phyloP scores from a whole-genome alignment of 2,329 filamentous ascomycete species.

The Nothophaeocryptopus gaeumannii region DNA sequence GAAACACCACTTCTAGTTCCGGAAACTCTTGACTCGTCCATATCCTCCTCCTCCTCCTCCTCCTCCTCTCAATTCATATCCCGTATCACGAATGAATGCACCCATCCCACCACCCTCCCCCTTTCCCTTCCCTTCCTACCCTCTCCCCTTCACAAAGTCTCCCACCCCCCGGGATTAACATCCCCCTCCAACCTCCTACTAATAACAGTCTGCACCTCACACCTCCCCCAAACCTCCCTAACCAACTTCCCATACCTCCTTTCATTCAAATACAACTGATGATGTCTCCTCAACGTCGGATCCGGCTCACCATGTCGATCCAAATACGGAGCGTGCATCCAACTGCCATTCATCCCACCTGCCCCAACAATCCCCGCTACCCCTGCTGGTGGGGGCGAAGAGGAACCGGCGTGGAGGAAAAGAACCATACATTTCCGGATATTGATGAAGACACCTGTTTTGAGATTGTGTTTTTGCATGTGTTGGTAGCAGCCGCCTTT shows the following conservation, averaged over 20 bases:
- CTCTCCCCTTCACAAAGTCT: conserved; percentile 55
- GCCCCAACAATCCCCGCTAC: conserved; percentile 21
- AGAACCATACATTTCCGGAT: conserved; percentile 93
- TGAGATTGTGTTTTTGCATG: conserved; percentile 81
- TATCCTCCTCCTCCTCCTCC: too few relatives aligned
- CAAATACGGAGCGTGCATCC: conserved; percentile 84
- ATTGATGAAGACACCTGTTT: conserved; percentile 91
- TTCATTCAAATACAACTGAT: conserved; percentile 90
- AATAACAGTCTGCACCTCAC: conserved; percentile 85
- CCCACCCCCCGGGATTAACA: conserved; percentile 97
- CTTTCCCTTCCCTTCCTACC: not conserved
- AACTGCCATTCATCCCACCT: conserved; percentile 59
- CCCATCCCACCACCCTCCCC: not conserved
- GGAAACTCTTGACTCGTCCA: too few relatives aligned
- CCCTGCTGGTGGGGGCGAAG: conserved; percentile 34
- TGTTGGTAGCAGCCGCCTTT: conserved; percentile 86
- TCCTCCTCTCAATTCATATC: too few relatives aligned
- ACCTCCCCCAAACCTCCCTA: conserved; percentile 79
- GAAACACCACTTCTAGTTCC: too few relatives aligned
- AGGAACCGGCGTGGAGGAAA: conserved; percentile 62
- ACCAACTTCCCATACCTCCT: conserved; percentile 88
- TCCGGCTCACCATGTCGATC: conserved; percentile 96
- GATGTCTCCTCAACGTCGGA: conserved; percentile 76
- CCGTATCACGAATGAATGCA: too few relatives aligned
- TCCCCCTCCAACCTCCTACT: conserved; percentile 88